Evolutionary conservation across 2,329 filamentous ascomycete species (phyloP).

Genomic region (Chaetomium olivaceum): DNA sequence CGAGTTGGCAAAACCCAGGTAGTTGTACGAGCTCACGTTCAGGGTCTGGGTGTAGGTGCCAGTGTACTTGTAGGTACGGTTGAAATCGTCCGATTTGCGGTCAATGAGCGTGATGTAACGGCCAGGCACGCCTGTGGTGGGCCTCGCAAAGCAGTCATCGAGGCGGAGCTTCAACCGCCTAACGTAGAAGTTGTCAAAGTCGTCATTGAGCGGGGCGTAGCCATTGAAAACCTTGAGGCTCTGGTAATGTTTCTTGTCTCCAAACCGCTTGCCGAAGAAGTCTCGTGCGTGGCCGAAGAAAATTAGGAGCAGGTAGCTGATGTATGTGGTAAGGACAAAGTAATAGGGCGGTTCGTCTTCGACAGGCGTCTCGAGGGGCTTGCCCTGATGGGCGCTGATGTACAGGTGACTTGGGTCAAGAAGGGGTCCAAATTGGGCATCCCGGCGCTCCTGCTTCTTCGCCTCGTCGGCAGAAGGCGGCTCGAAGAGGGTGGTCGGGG

Average conservation of each 20-base stretch:
- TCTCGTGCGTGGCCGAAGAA: conserved; percentile 93
- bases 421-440: conserved; percentile 90
- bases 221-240: conserved; percentile 81
- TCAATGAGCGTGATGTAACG: conserved; percentile 92
- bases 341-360: conserved; percentile 97
- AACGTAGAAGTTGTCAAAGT: conserved; percentile 99
- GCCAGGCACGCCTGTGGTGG: conserved; percentile 89
- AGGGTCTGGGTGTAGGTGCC: conserved; percentile 92
- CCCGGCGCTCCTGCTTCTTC: conserved; percentile 70
- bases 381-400: conserved; percentile 82
- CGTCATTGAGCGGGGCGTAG: conserved; percentile 92
- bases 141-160: conserved; percentile 93
- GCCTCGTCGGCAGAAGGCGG: conserved; percentile 84
- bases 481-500: conserved; percentile 79
- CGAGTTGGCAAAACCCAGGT: conserved; percentile 96
- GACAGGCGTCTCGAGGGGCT: conserved; percentile 76
- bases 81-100: conserved; percentile 87
- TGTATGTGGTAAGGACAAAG: conserved; percentile 95
- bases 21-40: conserved; percentile 99
- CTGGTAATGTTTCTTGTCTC: conserved; percentile 76
- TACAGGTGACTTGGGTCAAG: conserved; percentile 80
- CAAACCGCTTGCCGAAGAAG: conserved; percentile 96
- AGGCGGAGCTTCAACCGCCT: conserved; percentile 89
- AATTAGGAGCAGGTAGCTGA: conserved; percentile 95
- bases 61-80: conserved; percentile 83